These are phyloP conservation scores for Mikania micrantha DNA, from an alignment of 129 eudicot genomes.

Conservation along the genomic window DNA sequence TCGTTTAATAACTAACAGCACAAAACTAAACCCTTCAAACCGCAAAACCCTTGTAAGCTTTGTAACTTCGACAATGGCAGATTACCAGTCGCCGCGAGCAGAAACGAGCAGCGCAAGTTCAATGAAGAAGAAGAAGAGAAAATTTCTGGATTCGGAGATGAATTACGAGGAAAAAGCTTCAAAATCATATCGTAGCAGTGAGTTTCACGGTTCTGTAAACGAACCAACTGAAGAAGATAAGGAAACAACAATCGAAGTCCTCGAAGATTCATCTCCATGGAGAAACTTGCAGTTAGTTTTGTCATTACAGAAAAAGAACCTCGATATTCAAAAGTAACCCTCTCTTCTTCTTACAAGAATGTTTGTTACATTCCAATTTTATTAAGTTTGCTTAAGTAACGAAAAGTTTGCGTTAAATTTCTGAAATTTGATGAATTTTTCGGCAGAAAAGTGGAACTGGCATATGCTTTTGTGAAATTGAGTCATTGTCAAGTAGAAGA, in stretches of 20 bases:
- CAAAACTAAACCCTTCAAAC: conserved; percentile 17
- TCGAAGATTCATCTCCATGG: conserved; percentile 43
- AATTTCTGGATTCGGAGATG: conserved; percentile 12
- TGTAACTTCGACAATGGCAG: conserved; percentile 28
- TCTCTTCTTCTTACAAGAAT: neutral
- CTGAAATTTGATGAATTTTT: neutral
- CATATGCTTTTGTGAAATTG: conserved; percentile 53
- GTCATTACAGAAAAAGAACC: conserved; percentile 42
- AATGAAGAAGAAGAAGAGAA: conserved; percentile 39
- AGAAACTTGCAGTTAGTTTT: conserved; percentile 59
- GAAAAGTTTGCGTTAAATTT: no score
- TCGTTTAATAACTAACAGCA: no score
- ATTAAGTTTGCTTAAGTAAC: neutral
- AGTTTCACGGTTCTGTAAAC: neutral
- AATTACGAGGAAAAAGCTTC: conserved; percentile 17
- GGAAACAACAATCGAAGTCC: conserved; percentile 10
- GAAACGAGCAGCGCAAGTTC: conserved; percentile 13
- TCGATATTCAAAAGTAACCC: conserved; percentile 35
- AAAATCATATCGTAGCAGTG: conserved; percentile 37
- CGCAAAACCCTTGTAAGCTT: conserved; percentile 22
- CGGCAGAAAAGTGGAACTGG: conserved; percentile 76
- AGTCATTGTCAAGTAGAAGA: conserved; percentile 30
- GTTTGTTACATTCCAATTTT: neutral
- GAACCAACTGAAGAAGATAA: conserved; percentile 1
- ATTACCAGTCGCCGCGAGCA: conserved; percentile 27